Base-by-base conservation (phyloP, 2,329 filamentous ascomycete genomes). In the Coniella vitis region DNA sequence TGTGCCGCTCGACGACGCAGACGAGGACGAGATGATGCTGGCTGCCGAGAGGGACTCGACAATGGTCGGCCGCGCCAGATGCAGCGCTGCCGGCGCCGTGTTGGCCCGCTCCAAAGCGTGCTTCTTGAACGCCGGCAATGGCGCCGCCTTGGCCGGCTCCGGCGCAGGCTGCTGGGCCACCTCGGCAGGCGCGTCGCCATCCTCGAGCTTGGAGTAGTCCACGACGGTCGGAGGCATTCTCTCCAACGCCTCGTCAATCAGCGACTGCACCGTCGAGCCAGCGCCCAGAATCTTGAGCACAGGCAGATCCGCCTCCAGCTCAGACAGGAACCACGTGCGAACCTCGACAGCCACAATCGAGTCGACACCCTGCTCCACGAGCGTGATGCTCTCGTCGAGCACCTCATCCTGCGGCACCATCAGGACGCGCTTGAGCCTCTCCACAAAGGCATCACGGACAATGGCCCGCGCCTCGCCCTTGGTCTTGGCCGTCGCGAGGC, bases 331-430 rank as follows among this genome's bases (percentile, higher is more conserved):
- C 45, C 45, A 41, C 16, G 36, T 22, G 13, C 37, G 21, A 17
- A 47, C 17, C 13, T 38, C 31, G 37, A 47, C 38, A 2, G 45
- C 45, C 3, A 31, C 29, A 7, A 47, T 37, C 20, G 37, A 40
- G 16, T 47, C 45, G 17, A 47, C 22, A 13, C 45, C 45, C 13
- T 31, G 38, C 8, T 47, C 45, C 5, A 47, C 22, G 14, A 47
- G 14, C 10, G 32, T 16, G 7, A 44, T 25, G n/a, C 16, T 25
- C 21, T 9, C 4, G 14, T 22, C 5, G 2, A 17, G 17, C 19
- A 19, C 31, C 12, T 7, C 39, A 14, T 10, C 32, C 3, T 8
- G 31, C 29, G 10, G 29, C 1, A 29, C 13, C 13, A 37, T 22
- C 4, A 37, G 17, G 4, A 29, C 19, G 2, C 5, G 0, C 13